Evolutionary conservation across 2,329 filamentous ascomycete genomes (phyloP).

Genomic region (Claviceps africana): DNA sequence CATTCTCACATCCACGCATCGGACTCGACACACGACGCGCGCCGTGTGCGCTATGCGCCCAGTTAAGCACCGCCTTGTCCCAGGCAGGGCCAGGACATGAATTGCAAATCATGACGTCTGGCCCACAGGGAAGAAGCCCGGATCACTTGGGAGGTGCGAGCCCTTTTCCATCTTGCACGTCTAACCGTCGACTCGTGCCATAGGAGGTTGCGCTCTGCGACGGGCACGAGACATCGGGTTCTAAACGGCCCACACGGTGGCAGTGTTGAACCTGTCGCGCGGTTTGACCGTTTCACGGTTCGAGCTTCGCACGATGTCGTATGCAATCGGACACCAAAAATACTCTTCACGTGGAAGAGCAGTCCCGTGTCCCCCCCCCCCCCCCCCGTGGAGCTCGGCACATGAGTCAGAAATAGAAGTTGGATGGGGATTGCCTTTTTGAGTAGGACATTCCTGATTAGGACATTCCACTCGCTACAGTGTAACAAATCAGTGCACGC

Average conservation of each 20-base stretch:
- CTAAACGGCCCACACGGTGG: not conserved
- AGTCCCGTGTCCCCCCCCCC: too few species aligned
- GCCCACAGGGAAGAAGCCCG: not conserved
- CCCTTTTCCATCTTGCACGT: not conserved
- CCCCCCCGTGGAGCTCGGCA: not conserved
- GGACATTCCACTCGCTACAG: too few species aligned
- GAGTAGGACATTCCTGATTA: not conserved
- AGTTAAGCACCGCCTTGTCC: not conserved
- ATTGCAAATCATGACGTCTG: not conserved
- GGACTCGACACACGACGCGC: not conserved
- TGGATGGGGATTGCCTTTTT: not conserved
- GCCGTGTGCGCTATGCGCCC: not conserved
- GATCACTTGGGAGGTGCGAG: not conserved
- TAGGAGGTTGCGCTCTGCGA: not conserved
- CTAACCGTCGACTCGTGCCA: not conserved
- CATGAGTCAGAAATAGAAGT: not conserved
- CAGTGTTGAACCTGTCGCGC: not conserved
- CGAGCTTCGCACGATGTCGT: not conserved
- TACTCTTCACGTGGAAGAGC: not conserved
- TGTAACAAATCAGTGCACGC: not conserved
- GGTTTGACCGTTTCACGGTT: not conserved
- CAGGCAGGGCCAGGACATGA: not conserved
- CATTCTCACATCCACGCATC: not conserved
- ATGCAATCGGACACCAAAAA: not conserved
- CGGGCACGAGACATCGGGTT: not conserved